These are phyloP conservation scores for Pseudocercospora macadamiae DNA, from an alignment of 2,329 filamentous ascomycete species.

Conservation along the genomic window DNA sequence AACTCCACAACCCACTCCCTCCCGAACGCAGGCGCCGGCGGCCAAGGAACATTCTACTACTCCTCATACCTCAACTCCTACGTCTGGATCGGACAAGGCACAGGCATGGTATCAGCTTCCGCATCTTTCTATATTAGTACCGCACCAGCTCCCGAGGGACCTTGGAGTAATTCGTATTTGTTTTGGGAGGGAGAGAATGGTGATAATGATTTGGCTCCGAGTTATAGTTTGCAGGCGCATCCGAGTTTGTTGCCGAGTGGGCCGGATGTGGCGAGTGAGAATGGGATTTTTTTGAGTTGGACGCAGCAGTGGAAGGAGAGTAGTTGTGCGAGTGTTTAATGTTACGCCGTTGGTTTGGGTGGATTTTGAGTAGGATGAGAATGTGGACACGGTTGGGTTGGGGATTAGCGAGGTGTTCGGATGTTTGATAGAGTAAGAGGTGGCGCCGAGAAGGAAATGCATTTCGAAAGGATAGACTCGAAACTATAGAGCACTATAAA, in stretches of 20 bases:
- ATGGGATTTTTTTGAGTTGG: conserved; percentile 25
- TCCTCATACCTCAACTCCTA: conserved; percentile 31
- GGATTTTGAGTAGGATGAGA: conserved; percentile 21
- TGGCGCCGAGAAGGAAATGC: too few relatives aligned
- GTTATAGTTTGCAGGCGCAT: conserved; percentile 30
- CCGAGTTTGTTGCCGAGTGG: conserved; percentile 21
- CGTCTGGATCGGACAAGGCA: conserved; percentile 37
- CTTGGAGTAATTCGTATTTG: conserved; percentile 32
- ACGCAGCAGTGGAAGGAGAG: conserved; percentile 25
- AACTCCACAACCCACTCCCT: conserved; percentile 21
- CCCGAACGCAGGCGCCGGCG: conserved; percentile 32
- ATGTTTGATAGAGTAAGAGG: neutral
- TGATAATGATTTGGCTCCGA: conserved; percentile 16
- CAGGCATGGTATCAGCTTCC: conserved; percentile 10
- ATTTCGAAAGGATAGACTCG: too few relatives aligned
- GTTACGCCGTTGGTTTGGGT: conserved; percentile 27
- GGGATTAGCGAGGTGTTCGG: neutral
- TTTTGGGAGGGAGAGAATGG: conserved; percentile 27
- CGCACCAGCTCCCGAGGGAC: conserved; percentile 35
- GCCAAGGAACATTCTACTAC: conserved; percentile 37
- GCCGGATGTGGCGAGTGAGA: conserved; percentile 19
- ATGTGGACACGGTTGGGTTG: neutral
- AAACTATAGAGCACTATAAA: too few relatives aligned
- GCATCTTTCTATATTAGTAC: conserved; percentile 36
- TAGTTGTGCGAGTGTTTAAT: conserved; percentile 17